Conservation (phyloP, 768 basidiomycete species). For the Filobasidium floriforme region DNA sequence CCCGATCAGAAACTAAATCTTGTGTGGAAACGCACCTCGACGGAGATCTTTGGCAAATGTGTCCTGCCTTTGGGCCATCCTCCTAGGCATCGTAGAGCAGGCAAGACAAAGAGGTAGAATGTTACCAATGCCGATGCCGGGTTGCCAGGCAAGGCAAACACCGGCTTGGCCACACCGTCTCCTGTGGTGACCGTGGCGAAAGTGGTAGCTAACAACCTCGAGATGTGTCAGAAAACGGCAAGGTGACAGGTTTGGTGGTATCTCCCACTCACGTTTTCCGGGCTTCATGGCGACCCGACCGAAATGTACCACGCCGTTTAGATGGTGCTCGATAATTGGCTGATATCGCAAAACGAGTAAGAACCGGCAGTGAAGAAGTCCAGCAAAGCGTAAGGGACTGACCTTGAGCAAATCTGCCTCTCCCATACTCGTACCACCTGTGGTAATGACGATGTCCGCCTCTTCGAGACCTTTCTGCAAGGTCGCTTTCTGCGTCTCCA, state of each 20-base stretch:
- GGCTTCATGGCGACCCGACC: conserved; percentile 73
- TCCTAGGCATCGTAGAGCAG: conserved; percentile 64
- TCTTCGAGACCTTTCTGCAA: conserved; percentile 55
- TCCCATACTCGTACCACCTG: conserved; percentile 89
- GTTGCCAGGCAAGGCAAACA: conserved; percentile 83
- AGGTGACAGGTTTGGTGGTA: too few species aligned
- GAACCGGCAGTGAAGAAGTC: background rate
- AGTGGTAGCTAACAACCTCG: conserved; percentile 58
- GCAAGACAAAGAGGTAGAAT: conserved; percentile 75
- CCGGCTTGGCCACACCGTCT: conserved; percentile 51
- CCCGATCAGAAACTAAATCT: conserved; percentile 34
- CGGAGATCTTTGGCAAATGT: conserved; percentile 58
- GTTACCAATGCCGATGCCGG: conserved; percentile 81
- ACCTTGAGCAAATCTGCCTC: conserved; percentile 66
- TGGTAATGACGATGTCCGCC: conserved; percentile 72
- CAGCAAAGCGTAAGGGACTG: background rate
- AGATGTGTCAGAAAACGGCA: background rate
- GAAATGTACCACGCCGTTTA: conserved; percentile 72
- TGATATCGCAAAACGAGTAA: conserved; percentile 34
- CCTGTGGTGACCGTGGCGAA: conserved; percentile 60
- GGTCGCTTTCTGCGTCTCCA: conserved; percentile 47
- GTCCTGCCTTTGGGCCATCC: conserved; percentile 56
- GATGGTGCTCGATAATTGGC: conserved; percentile 73
- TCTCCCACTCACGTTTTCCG: conserved; percentile 42
- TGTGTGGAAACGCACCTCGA: conserved; percentile 50